phyloP scores from a whole-genome alignment of 257 asterid species.

The Petrea volubilis region DNA sequence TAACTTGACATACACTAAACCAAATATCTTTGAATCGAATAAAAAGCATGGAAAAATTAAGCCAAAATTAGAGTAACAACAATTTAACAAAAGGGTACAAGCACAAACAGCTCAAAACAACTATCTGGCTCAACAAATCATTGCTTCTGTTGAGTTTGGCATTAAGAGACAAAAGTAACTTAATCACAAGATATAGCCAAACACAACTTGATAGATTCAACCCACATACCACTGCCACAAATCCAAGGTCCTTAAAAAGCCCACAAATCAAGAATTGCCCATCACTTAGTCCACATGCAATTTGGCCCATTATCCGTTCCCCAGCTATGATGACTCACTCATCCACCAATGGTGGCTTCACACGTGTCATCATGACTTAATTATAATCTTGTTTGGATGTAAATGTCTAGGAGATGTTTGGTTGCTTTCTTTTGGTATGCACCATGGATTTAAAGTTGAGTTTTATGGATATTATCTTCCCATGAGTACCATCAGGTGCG shows the following conservation, averaged over 20 bases:
- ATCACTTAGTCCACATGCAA: neutral
- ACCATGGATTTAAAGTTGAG: conserved; percentile 47
- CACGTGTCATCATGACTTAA: conserved; percentile 1
- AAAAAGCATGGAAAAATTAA: too few relatives aligned
- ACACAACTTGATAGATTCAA: neutral
- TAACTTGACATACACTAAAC: too few relatives aligned
- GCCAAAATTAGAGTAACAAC: too few relatives aligned
- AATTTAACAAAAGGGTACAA: neutral
- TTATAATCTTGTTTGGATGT: conserved; percentile 24
- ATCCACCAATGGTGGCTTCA: neutral
- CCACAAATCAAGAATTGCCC: neutral
- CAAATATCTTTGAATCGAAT: too few relatives aligned
- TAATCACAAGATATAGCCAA: neutral
- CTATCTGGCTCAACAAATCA: conserved; percentile 10
- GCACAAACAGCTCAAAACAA: neutral
- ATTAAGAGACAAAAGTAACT: conserved; percentile 1
- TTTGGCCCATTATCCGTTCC: neutral
- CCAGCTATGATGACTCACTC: neutral
- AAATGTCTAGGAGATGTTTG: conserved; percentile 33
- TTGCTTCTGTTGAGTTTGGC: neutral
- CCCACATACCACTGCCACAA: neutral
- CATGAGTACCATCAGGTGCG: conserved; percentile 47
- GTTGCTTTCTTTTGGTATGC: conserved; percentile 59
- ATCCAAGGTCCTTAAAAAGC: neutral
- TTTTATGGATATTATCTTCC: conserved; percentile 41